phyloP scores from a whole-genome alignment of 306 rosid species.

The Parietaria judaica region DNA sequence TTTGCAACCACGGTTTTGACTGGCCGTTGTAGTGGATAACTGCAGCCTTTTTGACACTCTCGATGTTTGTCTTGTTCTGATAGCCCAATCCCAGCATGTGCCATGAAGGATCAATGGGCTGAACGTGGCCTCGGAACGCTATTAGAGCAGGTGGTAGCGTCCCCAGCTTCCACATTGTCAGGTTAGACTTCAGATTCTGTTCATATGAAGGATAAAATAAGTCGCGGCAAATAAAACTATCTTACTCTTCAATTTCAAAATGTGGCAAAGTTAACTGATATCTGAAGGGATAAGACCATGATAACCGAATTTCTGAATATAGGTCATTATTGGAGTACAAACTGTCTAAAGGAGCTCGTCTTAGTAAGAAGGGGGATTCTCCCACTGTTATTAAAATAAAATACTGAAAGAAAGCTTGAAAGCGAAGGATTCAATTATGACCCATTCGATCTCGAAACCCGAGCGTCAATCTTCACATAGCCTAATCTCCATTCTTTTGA shows the following conservation, averaged over 20 bases:
- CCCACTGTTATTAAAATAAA: too few species aligned
- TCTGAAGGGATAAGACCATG: too few species aligned
- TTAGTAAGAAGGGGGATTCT: too few species aligned
- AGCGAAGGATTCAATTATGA: too few species aligned
- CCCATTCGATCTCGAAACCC: too few species aligned
- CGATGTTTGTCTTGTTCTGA: conserved; percentile 67
- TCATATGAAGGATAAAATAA: conserved; percentile 14
- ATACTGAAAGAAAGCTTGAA: too few species aligned
- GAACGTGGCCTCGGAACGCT: conserved; percentile 89
- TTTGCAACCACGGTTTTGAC: conserved; percentile 93
- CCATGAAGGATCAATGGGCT: conserved; percentile 80
- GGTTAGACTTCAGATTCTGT: conserved; percentile 84
- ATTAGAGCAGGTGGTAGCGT: conserved; percentile 96
- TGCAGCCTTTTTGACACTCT: conserved; percentile 64
- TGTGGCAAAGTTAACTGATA: background rate
- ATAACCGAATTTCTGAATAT: too few species aligned
- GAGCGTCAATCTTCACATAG: too few species aligned
- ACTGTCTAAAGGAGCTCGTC: too few species aligned
- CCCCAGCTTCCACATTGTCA: conserved; percentile 95
- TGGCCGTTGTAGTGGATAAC: conserved; percentile 98
- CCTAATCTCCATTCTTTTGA: too few species aligned
- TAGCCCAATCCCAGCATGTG: conserved; percentile 98
- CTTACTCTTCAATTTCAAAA: background rate
- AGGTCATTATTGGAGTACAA: too few species aligned
- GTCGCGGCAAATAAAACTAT: background rate